Evolutionary conservation across 179 eudicot genomes (phyloP).

Genomic region (Nepenthes alata): DNA sequence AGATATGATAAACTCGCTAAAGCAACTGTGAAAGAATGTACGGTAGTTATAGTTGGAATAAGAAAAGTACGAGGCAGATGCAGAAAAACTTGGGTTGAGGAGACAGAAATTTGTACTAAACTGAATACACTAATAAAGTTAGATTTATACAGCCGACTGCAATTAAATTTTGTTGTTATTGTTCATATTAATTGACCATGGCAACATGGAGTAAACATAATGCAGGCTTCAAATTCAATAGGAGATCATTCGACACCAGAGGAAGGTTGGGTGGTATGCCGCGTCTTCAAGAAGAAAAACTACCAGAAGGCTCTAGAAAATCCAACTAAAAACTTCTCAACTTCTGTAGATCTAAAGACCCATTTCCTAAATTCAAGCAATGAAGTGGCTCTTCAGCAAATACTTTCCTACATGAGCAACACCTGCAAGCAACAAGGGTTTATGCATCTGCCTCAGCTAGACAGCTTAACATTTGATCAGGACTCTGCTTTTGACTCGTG

Average conservation of each 20-base stretch:
- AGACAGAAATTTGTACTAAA: no score
- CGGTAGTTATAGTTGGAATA: no score
- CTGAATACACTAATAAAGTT: no score
- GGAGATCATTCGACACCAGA: conserved; percentile 6
- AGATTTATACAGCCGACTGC: no score
- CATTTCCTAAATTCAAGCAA: conserved; percentile 5
- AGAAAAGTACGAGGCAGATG: no score
- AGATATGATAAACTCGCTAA: no score
- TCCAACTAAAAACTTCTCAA: conserved; percentile 8
- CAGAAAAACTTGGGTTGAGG: no score
- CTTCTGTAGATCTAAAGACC: conserved; percentile 6
- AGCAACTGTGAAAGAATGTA: no score
- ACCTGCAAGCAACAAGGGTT: conserved; percentile 7
- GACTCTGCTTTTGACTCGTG: neutral
- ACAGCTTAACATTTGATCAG: conserved; percentile 4
- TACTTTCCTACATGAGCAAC: conserved; percentile 21
- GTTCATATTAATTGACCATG: no score
- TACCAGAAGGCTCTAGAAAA: conserved; percentile 27
- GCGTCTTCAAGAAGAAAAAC: conserved; percentile 51
- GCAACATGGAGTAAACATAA: no score
- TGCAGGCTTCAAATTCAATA: neutral
- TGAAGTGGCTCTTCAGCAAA: conserved; percentile 15
- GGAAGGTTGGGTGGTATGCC: conserved; percentile 56
- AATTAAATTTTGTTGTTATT: no score
- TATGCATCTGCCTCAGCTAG: conserved; percentile 21